A percentile compares a stretch with the other conserved stretches of the same genome.
Evolutionary conservation across 257 asterid genomes (phyloP).

Genomic region (Solanum chaucha): DNA sequence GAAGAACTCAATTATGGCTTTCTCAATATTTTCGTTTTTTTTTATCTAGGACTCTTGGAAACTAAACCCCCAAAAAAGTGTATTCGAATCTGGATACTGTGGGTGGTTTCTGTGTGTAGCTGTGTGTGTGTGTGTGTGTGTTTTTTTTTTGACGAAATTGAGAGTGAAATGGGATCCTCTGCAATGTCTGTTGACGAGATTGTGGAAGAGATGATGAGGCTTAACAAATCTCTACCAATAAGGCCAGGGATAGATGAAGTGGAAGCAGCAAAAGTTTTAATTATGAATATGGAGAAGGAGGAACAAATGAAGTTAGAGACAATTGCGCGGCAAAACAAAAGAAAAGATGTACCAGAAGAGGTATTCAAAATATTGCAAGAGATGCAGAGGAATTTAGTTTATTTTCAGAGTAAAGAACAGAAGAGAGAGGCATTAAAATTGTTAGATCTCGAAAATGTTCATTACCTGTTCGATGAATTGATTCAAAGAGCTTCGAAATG

Average conservation of each 20-base stretch:
- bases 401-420: slow-evolving; percentile 6
- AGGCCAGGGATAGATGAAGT: slow-evolving; percentile 3
- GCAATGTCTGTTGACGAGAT: slow-evolving; percentile 1
- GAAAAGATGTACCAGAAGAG: slow-evolving; percentile 5
- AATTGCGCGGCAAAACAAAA: neutral
- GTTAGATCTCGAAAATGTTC: slow-evolving; percentile 5
- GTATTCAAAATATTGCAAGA: neutral
- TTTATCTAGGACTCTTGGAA: neutral
- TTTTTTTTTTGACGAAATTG: neutral
- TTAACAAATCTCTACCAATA: neutral
- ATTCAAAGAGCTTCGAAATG: slow-evolving; percentile 9
- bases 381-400: slow-evolving; percentile 2
- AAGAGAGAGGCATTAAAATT: neutral
- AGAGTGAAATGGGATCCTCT: neutral
- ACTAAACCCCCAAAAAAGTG: neutral
- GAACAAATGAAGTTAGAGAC: neutral
- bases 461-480: neutral
- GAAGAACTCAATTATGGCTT: too few species aligned
- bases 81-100: neutral
- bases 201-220: slow-evolving; percentile 1
- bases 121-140: too few species aligned
- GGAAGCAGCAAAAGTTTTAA: slow-evolving; percentile 2
- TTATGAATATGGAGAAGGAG: neutral
- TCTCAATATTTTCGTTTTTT: neutral
- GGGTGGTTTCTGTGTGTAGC: neutral